These are phyloP conservation scores for Fomitiporia mediterranea DNA, from an alignment of 1,284 basidiomycete species.

Conservation along the genomic window DNA sequence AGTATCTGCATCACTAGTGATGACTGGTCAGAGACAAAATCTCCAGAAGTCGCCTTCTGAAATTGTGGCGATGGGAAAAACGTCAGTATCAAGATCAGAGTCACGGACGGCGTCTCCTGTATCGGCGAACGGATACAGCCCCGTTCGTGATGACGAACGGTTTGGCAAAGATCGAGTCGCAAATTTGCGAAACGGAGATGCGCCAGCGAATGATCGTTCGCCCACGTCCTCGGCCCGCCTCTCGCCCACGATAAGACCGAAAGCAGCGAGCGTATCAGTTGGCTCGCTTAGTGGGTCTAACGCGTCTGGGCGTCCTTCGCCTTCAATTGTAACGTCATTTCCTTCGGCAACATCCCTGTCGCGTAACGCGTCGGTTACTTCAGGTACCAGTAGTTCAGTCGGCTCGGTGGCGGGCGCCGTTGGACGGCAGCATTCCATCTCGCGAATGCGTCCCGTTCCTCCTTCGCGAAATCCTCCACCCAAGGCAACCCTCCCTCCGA, in stretches of 20 bases:
- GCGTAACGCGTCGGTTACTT: conserved; percentile 12
- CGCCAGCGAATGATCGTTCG: neutral
- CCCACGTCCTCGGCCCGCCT: conserved; percentile 7
- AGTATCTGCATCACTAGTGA: conserved; percentile 3
- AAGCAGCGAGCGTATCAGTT: conserved; percentile 12
- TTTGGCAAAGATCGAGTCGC: conserved; percentile 4
- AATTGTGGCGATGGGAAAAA: neutral
- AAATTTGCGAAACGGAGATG: conserved; percentile 5
- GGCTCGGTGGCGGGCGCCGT: conserved; percentile 11
- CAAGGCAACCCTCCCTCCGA: conserved; percentile 15
- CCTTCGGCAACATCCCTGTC: conserved; percentile 14
- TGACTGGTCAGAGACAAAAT: conserved; percentile 7
- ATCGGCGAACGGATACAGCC: neutral
- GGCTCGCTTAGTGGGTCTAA: conserved; percentile 10
- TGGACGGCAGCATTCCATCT: conserved; percentile 14
- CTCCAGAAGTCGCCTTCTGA: conserved; percentile 15
- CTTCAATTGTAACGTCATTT: conserved; percentile 10
- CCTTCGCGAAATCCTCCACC: conserved; percentile 20
- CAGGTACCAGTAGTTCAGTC: neutral
- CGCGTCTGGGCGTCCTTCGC: conserved; percentile 1
- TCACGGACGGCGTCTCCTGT: conserved; percentile 8
- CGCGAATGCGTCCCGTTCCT: conserved; percentile 17
- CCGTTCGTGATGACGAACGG: neutral
- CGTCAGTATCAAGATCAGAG: neutral
- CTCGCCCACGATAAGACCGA: neutral